Evolutionary conservation across 495 filamentous ascomycete genomes (phyloP), one percentile per base, ranked within the genome.

Genomic region (Aspergillus cavernicola): DNA sequence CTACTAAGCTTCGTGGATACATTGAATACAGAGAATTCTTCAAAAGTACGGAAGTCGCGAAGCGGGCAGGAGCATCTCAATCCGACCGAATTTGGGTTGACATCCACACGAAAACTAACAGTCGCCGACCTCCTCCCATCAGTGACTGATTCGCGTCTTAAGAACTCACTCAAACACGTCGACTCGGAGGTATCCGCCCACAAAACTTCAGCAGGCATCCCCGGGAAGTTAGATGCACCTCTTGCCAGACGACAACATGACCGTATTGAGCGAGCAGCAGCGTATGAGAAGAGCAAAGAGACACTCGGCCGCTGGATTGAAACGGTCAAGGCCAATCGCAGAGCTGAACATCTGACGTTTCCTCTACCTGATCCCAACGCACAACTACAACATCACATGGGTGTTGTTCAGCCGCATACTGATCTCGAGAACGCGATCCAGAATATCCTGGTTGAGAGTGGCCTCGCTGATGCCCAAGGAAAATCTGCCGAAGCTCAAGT

Each of bases 271-370:
- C 88, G 93, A n/a, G 67, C 69, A 44, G 92, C 84, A 12, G 93
- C 93, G 1, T 95, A 90, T 63, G 82, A 90, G 26, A 89, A 96
- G 74, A 92, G 90, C 37, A 96, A 90, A 61, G 86, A 97, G 67
- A 90, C 90, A 0, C 73, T 98, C 20, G 85, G 87, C 52, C 83
- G 89, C 54, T 98, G 93, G 93, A 82, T 85, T 16, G 92, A 95
- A 44, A 97, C 95, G 0, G 91, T 98, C 60, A 95, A 95, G 67
- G 84, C 89, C 23, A 96, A 96, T 67, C 84, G 95, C 33, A 79
- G 89, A 53, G 92, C 93, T 4, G 95, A 97, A 23, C 92, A 96
- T 66, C 73, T 97, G 1, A 75, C 85, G n/a, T 98, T 97, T 65
- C 93, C 93, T 20, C 78, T 97, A 0, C 78, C 84, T 5, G 87